Evolutionary conservation across 2,329 filamentous ascomycete genomes (phyloP), one percentile per base, ranked within the genome.

Genomic region (Escovopsis sp.): DNA sequence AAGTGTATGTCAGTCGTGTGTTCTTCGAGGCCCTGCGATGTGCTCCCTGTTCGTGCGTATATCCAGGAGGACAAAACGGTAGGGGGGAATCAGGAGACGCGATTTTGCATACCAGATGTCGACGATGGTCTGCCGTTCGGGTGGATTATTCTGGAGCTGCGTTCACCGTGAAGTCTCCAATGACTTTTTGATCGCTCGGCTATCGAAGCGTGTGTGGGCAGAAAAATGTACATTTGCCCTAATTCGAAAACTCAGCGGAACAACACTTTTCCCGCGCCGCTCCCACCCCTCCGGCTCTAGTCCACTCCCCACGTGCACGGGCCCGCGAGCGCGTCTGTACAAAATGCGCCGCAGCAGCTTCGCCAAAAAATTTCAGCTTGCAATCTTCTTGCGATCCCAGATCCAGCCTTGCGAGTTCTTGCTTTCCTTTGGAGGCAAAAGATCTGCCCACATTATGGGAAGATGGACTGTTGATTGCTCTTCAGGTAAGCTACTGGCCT

Each of bases 191-290:
- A 59, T 59, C 47, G 53, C 56, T 60, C 55, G 37, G 58, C 55
- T 55, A 59, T 55, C 51, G 49, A 49, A 45, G 53, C 49, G 54
- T 63, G 60, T 64, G 61, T 55, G 62, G 58, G 59, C 53, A 53
- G 58, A 64, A 23, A 64, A 63, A 56, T 59, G 51, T 51, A 49
- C 54, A 52, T 59, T 54, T 64, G 62, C 62, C 62, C 62, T 65
- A 65, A 64, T 39, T 41, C 28, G 53, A 53, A 59, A 58, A 57
- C 56, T 44, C 47, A 33, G 30, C 57, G 60, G 55, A 57, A 19
- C 49, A 50, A 54, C 48, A 26, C 38, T 56, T 59, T 50, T 45
- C 37, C 59, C 61, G 43, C 32, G 10, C 12, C 45, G 38, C 8
- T 32, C 4, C 8, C 28, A 26, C 19, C 18, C 38, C 36, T 11